Base-by-base conservation (phyloP, 164 flowering plant genomes). In the Dillenia turbinata region DNA sequence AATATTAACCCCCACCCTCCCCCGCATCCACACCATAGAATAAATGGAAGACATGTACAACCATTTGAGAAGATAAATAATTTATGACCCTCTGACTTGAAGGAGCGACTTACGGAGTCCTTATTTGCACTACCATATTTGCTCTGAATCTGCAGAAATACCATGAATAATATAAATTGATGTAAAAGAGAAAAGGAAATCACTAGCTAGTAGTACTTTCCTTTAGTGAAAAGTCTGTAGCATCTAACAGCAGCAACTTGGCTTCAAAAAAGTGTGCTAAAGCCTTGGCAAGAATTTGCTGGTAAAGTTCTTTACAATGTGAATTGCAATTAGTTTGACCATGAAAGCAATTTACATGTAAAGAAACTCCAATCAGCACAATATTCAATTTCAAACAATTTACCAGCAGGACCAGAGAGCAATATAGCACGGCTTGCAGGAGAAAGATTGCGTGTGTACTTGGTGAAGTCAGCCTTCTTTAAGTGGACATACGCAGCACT, bases 241-340 rank as follows among this genome's bases (percentile, higher is more conserved):
- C 81, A 77, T 95, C 99, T 54, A 95, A 73, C 66, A 95, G 69
- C 67, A 95, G 78, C 76, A 95, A 66, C 80, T 90, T 92, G 56
- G 99, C 88, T 55, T 87, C 92, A 75, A 92, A 95, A 68, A 64
- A 87, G 73, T 88, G 90, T 8, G 97, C 96, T 61, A 95, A 79
- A 62, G 99, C 97, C 79, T 92, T 92, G 54, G 97, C 97, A 71
- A 95, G 96, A 92, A 84, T 83, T 87, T 95, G 97, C 69, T 92
- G 97, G 80, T 92, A 95, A 63, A 76, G 79, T 77, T 92, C 99
- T 95, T 69, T 64, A 75, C 64, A 57, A 62, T 5, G 57, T 49
- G 15, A 46, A 69, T 59, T 51, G 33, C 47, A 62, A 49, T 71
- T 44, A 69, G 58, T 44, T 52, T 11, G 13, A 16, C 55, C 8